Conservation (phyloP, 345 rosid genomes). For the Citrus trifoliata region DNA sequence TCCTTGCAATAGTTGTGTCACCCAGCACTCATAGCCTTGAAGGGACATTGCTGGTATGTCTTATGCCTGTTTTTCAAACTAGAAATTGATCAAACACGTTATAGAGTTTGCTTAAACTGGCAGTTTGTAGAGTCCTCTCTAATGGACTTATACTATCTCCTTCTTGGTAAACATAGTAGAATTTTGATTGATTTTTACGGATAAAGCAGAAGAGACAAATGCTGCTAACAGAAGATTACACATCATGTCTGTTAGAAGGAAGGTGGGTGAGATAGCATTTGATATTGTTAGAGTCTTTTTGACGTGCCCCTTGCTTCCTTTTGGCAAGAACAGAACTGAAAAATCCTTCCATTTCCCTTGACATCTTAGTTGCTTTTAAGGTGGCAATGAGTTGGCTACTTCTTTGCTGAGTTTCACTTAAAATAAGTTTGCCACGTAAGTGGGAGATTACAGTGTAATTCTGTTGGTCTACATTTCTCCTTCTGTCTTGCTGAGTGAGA, state of each 20-base stretch:
- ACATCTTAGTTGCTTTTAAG: background rate
- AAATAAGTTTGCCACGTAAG: background rate
- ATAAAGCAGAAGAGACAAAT: background rate
- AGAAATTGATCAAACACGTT: background rate
- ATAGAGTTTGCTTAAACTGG: background rate
- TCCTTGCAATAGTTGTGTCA: constrained; percentile 58
- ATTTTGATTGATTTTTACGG: background rate
- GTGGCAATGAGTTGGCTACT: background rate
- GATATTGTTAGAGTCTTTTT: background rate
- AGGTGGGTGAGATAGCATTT: background rate
- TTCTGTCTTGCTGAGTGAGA: background rate
- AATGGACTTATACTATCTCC: background rate
- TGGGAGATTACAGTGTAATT: background rate
- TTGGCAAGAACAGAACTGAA: background rate
- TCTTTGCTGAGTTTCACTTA: background rate
- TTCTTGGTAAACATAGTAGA: background rate
- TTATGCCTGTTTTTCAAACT: background rate
- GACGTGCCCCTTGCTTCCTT: background rate
- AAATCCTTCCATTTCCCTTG: background rate
- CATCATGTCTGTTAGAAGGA: too few relatives aligned
- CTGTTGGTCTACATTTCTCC: background rate
- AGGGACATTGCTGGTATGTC: constrained; percentile 71
- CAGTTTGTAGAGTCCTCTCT: background rate
- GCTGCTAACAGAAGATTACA: background rate
- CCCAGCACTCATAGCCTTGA: constrained; percentile 79